phyloP scores from a whole-genome alignment of 73 alveolate genomes.

The Symbiodinium pilosum region DNA sequence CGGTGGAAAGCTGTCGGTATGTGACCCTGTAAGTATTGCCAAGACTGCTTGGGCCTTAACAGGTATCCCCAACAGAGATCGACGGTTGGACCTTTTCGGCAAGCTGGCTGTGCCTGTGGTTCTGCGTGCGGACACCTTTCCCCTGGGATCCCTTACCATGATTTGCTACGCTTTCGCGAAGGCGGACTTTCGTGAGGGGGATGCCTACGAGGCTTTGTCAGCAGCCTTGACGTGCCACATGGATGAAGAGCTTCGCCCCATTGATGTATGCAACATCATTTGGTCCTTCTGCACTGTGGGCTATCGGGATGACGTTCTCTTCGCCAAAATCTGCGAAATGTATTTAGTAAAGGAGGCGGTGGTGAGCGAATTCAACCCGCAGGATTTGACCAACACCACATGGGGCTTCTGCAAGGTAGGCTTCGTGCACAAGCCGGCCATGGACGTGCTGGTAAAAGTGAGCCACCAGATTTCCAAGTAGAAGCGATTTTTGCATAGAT shows the following conservation, averaged over 20 bases:
- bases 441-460: slow-evolving; percentile 38
- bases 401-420: slow-evolving; percentile 93
- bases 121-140: slow-evolving; percentile 80
- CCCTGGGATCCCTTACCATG: slow-evolving; percentile 48
- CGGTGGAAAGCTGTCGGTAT: slow-evolving; percentile 58
- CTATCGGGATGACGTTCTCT: slow-evolving; percentile 55
- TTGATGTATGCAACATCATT: slow-evolving; percentile 56
- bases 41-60: slow-evolving; percentile 74
- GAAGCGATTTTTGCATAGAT: no score
- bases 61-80: slow-evolving; percentile 44
- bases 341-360: slow-evolving; percentile 32
- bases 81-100: slow-evolving; percentile 36
- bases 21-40: slow-evolving; percentile 84
- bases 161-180: slow-evolving; percentile 25
- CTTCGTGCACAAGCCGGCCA: slow-evolving; percentile 41
- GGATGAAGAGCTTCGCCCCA: slow-evolving; percentile 64
- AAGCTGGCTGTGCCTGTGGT: slow-evolving; percentile 94
- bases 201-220: slow-evolving; percentile 68
- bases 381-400: slow-evolving; percentile 80
- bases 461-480: no score
- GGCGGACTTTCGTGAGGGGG: slow-evolving; percentile 91
- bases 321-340: slow-evolving; percentile 61
- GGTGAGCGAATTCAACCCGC: slow-evolving; percentile 60
- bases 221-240: slow-evolving; percentile 49
- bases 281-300: slow-evolving; percentile 48